phyloP scores from a whole-genome alignment of 192 early-diverging fungal species.

The Backusella circina region DNA sequence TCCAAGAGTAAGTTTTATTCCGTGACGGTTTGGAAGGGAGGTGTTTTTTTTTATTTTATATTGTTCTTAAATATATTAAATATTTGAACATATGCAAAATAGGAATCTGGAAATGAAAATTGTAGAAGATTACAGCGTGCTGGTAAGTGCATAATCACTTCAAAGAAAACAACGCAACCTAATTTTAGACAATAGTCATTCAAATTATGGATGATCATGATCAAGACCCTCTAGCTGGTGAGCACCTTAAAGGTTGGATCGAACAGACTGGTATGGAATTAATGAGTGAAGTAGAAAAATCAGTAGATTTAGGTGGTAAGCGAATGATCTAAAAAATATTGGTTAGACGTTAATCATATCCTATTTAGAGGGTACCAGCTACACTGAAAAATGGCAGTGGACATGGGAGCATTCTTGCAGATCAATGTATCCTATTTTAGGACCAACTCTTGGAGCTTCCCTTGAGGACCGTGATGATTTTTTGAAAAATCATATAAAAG shows the following conservation, averaged over 20 bases:
- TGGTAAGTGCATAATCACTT: neutral
- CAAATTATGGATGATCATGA: neutral
- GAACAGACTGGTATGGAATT: neutral
- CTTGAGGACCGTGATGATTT: neutral
- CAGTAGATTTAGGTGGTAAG: neutral
- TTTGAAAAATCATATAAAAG: neutral
- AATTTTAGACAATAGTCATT: neutral
- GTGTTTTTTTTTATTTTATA: neutral
- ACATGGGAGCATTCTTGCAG: neutral
- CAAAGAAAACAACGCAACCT: neutral
- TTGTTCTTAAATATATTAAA: too few relatives aligned
- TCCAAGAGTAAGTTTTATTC: neutral
- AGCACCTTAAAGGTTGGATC: neutral
- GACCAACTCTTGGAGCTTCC: neutral
- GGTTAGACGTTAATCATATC: neutral
- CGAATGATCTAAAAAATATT: neutral
- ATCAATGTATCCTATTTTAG: neutral
- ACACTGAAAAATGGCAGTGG: neutral
- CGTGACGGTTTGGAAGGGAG: neutral
- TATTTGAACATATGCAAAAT: neutral
- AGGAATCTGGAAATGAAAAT: constrained; percentile 2
- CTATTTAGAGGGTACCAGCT: neutral
- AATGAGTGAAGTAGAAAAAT: neutral
- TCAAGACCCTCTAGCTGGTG: neutral
- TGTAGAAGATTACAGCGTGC: neutral